A percentile compares a stretch with the other conserved stretches of the same genome.
phyloP scores from a whole-genome alignment of 2,329 filamentous ascomycete genomes.

The Grosmannia serpens region DNA sequence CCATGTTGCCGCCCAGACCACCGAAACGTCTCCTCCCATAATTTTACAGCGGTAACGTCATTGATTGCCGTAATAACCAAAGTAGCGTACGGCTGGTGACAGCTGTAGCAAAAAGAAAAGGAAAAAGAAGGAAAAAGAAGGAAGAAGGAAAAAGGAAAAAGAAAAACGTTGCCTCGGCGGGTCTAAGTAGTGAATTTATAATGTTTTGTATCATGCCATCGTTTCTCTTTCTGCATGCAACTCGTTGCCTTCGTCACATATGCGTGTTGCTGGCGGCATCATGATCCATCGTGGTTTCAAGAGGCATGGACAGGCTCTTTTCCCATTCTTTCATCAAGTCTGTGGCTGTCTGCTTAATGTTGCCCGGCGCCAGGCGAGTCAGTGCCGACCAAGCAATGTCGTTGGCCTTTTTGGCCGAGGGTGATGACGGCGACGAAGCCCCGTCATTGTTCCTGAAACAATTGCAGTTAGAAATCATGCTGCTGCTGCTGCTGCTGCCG shows the following conservation, averaged over 20 bases:
- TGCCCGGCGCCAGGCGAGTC: conserved; percentile 60
- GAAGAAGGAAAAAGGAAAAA: background rate
- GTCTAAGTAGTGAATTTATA: background rate
- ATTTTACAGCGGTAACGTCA: background rate
- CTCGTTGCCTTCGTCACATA: background rate
- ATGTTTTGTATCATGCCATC: background rate
- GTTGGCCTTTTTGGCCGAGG: conserved; percentile 30
- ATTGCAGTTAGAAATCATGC: background rate
- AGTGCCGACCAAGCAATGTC: conserved; percentile 55
- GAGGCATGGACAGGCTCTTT: conserved; percentile 52
- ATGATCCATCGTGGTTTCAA: conserved; percentile 5
- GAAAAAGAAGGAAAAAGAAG: background rate
- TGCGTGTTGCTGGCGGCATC: conserved; percentile 1
- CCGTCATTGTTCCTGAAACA: conserved; percentile 3
- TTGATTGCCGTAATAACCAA: background rate
- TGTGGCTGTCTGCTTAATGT: conserved; percentile 71
- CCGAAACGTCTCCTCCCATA: too few species aligned
- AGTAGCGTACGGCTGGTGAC: too few species aligned
- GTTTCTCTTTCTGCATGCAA: background rate
- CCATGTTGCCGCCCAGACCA: too few species aligned
- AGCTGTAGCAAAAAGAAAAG: too few species aligned
- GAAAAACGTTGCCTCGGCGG: background rate
- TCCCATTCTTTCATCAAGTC: conserved; percentile 90
- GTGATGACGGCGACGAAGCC: conserved; percentile 7
- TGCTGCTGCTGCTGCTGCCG: too few species aligned